phyloP scores from a whole-genome alignment of 805 yeast genomes.

The Lachancea nothofagi region DNA sequence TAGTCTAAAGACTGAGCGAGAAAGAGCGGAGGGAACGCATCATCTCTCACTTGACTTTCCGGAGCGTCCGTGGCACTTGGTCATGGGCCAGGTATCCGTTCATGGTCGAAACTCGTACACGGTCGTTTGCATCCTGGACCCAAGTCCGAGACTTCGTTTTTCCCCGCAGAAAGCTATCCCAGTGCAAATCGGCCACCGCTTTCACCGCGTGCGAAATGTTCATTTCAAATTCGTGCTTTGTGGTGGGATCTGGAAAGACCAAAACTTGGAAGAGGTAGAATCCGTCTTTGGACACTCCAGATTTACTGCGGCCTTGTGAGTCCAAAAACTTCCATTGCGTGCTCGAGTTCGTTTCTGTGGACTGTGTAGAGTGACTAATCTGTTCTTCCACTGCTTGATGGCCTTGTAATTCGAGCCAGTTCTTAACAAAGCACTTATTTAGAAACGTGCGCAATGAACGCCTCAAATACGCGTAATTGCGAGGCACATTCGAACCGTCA shows the following conservation, averaged over 20 bases:
- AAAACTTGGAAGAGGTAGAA: slow-evolving; percentile 22
- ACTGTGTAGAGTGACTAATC: neutral
- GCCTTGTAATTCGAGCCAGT: slow-evolving; percentile 24
- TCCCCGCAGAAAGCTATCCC: slow-evolving; percentile 18
- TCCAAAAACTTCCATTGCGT: slow-evolving; percentile 6
- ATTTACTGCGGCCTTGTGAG: slow-evolving; percentile 12
- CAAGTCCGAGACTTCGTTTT: slow-evolving; percentile 13
- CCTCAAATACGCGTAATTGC: slow-evolving; percentile 25
- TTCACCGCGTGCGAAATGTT: slow-evolving; percentile 18
- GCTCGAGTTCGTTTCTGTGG: neutral
- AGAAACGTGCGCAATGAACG: slow-evolving; percentile 16
- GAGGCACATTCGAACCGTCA: slow-evolving; percentile 17
- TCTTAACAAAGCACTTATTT: slow-evolving; percentile 17
- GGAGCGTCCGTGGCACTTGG: slow-evolving; percentile 10
- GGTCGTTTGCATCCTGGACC: slow-evolving; percentile 19
- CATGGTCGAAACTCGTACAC: slow-evolving; percentile 11
- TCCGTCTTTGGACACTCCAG: slow-evolving; percentile 31
- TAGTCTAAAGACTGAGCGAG: neutral
- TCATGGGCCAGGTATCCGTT: slow-evolving; percentile 14
- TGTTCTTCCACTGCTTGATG: slow-evolving; percentile 16
- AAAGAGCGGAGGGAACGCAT: neutral
- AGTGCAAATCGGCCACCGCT: slow-evolving; percentile 18
- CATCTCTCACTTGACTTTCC: neutral
- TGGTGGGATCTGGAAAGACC: slow-evolving; percentile 20
- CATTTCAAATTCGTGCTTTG: slow-evolving; percentile 13